These are phyloP conservation scores for Ciborinia camelliae DNA, from an alignment of 2,329 filamentous ascomycete genomes.

Conservation along the genomic window DNA sequence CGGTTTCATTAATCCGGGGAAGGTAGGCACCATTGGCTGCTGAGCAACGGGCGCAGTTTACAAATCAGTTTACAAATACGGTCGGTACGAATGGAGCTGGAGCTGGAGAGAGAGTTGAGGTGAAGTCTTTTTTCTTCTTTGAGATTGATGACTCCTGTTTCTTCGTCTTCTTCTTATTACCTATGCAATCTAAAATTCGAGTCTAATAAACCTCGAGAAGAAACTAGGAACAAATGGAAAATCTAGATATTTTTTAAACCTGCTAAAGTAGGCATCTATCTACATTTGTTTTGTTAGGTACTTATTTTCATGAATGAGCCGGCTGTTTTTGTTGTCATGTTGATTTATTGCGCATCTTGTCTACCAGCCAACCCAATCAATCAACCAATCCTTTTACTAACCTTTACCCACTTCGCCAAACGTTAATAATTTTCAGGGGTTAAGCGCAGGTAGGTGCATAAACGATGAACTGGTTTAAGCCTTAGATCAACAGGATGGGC, in stretches of 20 bases:
- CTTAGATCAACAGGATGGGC: too few relatives aligned
- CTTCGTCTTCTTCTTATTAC: too few relatives aligned
- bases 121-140: neutral
- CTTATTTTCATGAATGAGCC: slow-evolving; percentile 1
- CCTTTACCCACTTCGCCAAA: slow-evolving; percentile 7
- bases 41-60: slow-evolving; percentile 7
- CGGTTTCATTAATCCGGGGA: slow-evolving; percentile 36
- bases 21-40: slow-evolving; percentile 29
- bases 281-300: neutral
- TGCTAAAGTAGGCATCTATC: too few relatives aligned
- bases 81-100: slow-evolving; percentile 8
- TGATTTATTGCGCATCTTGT: slow-evolving; percentile 3
- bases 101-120: neutral
- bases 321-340: neutral
- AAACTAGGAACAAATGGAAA: neutral
- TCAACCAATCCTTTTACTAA: neutral
- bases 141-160: neutral
- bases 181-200: neutral
- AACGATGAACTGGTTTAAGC: neutral
- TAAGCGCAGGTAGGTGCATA: neutral
- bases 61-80: neutral
- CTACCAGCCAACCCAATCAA: slow-evolving; percentile 11
- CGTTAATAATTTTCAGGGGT: slow-evolving; percentile 1
- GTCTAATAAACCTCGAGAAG: neutral
- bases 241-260: neutral